A percentile compares a stretch with the other conserved stretches of the same genome.
phyloP scores from a whole-genome alignment of 2,329 filamentous ascomycete genomes.

The Claviceps pazoutovae region DNA sequence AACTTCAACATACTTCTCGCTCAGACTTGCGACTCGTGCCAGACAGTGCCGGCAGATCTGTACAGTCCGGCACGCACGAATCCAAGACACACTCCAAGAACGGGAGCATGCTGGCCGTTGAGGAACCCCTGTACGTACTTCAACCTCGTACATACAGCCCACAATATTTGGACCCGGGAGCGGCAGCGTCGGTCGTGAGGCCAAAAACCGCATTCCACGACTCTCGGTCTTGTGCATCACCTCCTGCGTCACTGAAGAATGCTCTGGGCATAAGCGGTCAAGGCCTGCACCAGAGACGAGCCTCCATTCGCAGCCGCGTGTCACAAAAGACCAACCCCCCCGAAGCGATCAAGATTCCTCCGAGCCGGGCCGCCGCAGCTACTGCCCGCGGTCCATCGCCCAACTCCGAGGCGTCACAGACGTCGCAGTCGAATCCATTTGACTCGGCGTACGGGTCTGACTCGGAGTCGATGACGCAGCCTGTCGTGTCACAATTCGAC shows the following conservation, averaged over 20 bases:
- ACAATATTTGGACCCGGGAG: background rate
- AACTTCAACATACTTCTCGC: constrained; percentile 9
- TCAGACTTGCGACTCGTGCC: background rate
- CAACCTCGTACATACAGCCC: constrained; percentile 46
- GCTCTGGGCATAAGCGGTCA: constrained; percentile 1
- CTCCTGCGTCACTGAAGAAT: background rate
- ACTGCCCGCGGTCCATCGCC: constrained; percentile 15
- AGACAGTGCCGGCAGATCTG: background rate
- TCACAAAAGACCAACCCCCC: constrained; percentile 39
- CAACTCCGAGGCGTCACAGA: constrained; percentile 20
- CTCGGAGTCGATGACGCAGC: constrained; percentile 24
- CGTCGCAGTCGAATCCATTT: constrained; percentile 16
- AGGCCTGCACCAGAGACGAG: constrained; percentile 18
- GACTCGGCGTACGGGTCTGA: constrained; percentile 37
- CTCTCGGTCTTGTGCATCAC: background rate
- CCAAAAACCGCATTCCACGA: background rate
- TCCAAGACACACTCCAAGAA: constrained; percentile 7
- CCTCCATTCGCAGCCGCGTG: constrained; percentile 39
- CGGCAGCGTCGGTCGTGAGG: background rate
- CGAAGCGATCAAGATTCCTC: constrained; percentile 39
- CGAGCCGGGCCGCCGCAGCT: constrained; percentile 14
- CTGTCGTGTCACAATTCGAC: constrained; percentile 19
- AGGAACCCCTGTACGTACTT: constrained; percentile 35
- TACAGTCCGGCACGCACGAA: background rate
- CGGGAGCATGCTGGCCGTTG: constrained; percentile 3